phyloP scores from a whole-genome alignment of 805 yeast species.

The Metschnikowia vanudenii region DNA sequence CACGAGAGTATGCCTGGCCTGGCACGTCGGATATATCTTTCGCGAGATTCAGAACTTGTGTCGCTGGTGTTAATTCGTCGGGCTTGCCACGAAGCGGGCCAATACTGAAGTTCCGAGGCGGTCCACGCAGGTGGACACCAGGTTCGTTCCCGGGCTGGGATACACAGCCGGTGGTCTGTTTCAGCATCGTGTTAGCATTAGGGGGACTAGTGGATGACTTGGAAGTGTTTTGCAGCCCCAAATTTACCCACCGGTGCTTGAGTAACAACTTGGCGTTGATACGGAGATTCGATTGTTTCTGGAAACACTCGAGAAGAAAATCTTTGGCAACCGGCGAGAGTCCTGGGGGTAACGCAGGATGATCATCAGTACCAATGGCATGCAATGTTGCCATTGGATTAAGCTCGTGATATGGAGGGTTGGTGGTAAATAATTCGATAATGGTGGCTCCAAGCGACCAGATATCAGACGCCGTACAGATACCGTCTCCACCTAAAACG shows the following conservation, averaged over 20 bases:
- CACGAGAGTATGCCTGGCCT: conserved; percentile 18
- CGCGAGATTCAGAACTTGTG: conserved; percentile 7
- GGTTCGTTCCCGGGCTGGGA: not conserved
- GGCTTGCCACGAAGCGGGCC: not conserved
- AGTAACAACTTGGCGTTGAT: conserved; percentile 53
- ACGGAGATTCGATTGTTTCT: conserved; percentile 62
- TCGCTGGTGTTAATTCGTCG: conserved; percentile 8
- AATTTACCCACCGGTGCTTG: conserved; percentile 59
- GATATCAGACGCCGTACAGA: conserved; percentile 84
- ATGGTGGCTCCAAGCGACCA: conserved; percentile 97
- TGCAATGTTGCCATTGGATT: conserved; percentile 79
- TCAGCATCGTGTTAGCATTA: not conserved
- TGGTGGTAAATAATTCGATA: conserved; percentile 78
- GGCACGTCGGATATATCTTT: conserved; percentile 3
- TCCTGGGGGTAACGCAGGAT: conserved; percentile 63
- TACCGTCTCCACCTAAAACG: conserved; percentile 73
- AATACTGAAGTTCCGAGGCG: not conserved
- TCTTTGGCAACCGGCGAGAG: conserved; percentile 47
- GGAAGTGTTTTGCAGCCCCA: conserved; percentile 1
- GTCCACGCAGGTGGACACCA: conserved; percentile 2
- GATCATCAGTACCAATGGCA: conserved; percentile 75
- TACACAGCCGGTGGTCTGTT: not conserved
- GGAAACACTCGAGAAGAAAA: conserved; percentile 66
- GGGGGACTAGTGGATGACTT: not conserved
- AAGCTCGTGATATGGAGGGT: conserved; percentile 81